Evolutionary conservation across 768 basidiomycete genomes (phyloP), one percentile per base, ranked within the genome.

Genomic region (Boletus barrowsii): DNA sequence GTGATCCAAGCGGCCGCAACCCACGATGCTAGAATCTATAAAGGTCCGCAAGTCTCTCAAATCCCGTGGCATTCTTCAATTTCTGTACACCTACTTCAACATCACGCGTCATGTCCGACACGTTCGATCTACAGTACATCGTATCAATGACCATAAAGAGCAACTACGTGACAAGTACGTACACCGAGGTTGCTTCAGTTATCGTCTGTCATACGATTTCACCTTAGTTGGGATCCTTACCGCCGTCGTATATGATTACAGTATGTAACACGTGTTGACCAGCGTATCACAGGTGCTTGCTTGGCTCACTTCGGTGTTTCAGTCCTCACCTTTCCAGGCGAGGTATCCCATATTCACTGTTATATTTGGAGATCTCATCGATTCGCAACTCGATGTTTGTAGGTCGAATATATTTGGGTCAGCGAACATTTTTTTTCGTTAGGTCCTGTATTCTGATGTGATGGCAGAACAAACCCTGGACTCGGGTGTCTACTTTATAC

Each of bases 211-310:
- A 6, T 26, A 3, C 35, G 24, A 29, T 15, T 17, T 44, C 26
- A 44, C 26, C 26, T 44, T 20, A 53, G 52, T 47, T 18, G 18
- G 42, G 11, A 42, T 48, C 15, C 10, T 47, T 30, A 47, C 46
- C 30, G 11, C 46, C 11, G 29, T 54, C 26, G 46, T 41, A 42
- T 48, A 53, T 42, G 53, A 54, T 36, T 36, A 54, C 33, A 42
- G 45, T 47, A 24, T 33, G 52, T 22, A 11, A 15, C 22, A 17
- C 42, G 9, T 42, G 24, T 24, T 13, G 20, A 3, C 22, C 22
- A 22, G 22, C 3, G 9, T 24, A 11, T 20, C 26, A 4, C 18
- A 29, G 9, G 29, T 29, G 29, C 29, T 29, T 29, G 9, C 18
- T 18, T 8, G 33, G 35, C 33, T 47, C 17, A 48, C 18, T 4